Percentiles rank a stretch among this genome's conserved stretches.
Evolutionary conservation across 192 early-diverging fungal genomes (phyloP).

Genomic region (Rhizophagus sp.): DNA sequence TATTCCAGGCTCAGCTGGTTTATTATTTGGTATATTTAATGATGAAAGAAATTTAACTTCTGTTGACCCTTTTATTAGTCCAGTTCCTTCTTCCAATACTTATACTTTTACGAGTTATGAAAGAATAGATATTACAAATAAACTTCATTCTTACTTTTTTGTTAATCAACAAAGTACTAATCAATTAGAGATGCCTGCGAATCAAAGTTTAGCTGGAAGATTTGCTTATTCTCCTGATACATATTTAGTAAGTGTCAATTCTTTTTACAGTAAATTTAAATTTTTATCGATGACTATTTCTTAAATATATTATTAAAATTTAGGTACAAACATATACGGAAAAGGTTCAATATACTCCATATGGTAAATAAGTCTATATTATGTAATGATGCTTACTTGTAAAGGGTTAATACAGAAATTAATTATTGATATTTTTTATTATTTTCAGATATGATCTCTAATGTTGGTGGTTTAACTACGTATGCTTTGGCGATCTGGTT

Average conservation of each 20-base stretch:
- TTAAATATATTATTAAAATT: background rate
- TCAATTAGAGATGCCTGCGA: background rate
- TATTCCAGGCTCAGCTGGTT: no score
- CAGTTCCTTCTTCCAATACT: background rate
- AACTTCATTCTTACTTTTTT: background rate
- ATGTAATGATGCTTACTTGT: no score
- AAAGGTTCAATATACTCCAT: background rate
- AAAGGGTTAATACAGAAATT: no score
- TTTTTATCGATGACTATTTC: no score
- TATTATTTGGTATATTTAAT: conserved; percentile 1
- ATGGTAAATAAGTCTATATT: background rate
- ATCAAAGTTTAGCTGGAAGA: background rate
- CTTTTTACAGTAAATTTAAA: background rate
- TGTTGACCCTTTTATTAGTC: background rate
- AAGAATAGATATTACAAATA: background rate
- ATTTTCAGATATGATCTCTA: background rate
- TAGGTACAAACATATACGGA: background rate
- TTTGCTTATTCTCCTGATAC: background rate
- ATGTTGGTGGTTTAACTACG: background rate
- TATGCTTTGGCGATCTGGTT: background rate
- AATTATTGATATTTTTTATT: no score
- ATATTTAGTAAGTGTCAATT: background rate
- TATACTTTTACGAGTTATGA: background rate
- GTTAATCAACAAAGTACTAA: background rate
- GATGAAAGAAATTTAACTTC: background rate